Conservation (phyloP, 306 rosid genomes). For the Vigna reflexopilosa region DNA sequence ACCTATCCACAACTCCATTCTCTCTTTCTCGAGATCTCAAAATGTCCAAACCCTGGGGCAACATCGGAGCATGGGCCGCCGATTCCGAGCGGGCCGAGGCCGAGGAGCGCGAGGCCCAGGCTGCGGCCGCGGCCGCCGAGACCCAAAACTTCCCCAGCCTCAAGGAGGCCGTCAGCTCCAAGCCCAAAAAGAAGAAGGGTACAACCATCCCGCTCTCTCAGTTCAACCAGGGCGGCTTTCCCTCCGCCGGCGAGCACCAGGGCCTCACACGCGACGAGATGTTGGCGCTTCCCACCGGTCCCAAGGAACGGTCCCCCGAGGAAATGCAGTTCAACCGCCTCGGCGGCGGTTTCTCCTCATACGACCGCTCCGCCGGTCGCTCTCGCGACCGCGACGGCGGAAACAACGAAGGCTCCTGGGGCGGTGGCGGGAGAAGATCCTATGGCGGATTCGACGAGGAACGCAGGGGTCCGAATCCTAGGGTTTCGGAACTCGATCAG, state of each 20-base stretch:
- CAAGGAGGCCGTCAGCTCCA: constrained; percentile 68
- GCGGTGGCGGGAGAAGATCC: constrained; percentile 75
- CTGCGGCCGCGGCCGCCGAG: constrained; percentile 44
- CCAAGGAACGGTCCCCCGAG: constrained; percentile 76
- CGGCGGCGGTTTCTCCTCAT: constrained; percentile 78
- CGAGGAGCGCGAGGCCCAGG: constrained; percentile 69
- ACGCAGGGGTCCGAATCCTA: constrained; percentile 69
- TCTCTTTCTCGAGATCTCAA: constrained; percentile 50
- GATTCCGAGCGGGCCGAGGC: constrained; percentile 92
- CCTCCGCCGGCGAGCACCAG: constrained; percentile 11
- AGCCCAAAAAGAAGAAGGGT: constrained; percentile 74
- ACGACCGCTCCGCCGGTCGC: constrained; percentile 53
- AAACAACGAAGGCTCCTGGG: constrained; percentile 79
- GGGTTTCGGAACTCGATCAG: constrained; percentile 91
- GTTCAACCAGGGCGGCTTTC: constrained; percentile 20
- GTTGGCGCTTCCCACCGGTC: constrained; percentile 88
- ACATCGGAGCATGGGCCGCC: constrained; percentile 95
- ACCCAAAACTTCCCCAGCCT: constrained; percentile 81
- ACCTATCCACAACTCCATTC: not conserved
- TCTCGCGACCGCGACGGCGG: constrained; percentile 65
- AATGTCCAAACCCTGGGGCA: constrained; percentile 94
- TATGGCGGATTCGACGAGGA: constrained; percentile 93
- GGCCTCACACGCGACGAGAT: constrained; percentile 81
- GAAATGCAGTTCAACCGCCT: constrained; percentile 73
- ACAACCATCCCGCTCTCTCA: constrained; percentile 48